Conservation (phyloP, 345 rosid genomes). For the Reutealis trisperma region DNA sequence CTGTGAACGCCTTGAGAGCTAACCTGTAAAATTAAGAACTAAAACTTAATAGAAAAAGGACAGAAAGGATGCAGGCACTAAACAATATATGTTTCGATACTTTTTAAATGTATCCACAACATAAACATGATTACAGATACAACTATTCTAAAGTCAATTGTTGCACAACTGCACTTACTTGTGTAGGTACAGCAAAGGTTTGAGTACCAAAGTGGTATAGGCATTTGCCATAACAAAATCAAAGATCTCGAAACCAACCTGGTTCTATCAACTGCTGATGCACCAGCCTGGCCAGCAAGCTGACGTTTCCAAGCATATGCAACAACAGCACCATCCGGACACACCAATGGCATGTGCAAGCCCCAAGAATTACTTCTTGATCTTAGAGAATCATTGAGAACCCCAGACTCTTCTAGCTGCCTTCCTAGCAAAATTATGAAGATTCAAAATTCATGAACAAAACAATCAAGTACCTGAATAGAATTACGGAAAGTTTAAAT, state of each 20-base stretch:
- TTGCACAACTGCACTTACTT: not conserved
- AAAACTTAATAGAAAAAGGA: constrained; percentile 6
- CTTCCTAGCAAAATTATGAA: constrained; percentile 51
- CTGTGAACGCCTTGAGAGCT: constrained; percentile 93
- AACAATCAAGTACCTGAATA: not conserved
- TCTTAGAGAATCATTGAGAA: constrained; percentile 70
- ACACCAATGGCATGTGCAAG: constrained; percentile 89
- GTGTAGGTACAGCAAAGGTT: not conserved
- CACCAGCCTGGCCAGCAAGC: constrained; percentile 99
- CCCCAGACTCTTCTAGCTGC: constrained; percentile 88
- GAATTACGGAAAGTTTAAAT: too few relatives aligned
- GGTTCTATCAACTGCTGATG: constrained; percentile 95
- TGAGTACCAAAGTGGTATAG: not conserved
- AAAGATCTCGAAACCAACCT: constrained; percentile 45
- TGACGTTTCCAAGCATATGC: constrained; percentile 99
- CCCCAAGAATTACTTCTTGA: constrained; percentile 90
- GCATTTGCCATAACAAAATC: not conserved
- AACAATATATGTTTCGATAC: not conserved
- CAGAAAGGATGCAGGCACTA: not conserved
- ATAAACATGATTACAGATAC: not conserved
- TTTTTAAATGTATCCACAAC: not conserved
- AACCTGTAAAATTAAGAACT: constrained; percentile 49
- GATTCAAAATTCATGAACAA: constrained; percentile 2
- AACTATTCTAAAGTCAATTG: not conserved
- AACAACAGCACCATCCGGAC: constrained; percentile 97